phyloP scores from a whole-genome alignment of 345 rosid species.

The Tarenaya hassleriana region DNA sequence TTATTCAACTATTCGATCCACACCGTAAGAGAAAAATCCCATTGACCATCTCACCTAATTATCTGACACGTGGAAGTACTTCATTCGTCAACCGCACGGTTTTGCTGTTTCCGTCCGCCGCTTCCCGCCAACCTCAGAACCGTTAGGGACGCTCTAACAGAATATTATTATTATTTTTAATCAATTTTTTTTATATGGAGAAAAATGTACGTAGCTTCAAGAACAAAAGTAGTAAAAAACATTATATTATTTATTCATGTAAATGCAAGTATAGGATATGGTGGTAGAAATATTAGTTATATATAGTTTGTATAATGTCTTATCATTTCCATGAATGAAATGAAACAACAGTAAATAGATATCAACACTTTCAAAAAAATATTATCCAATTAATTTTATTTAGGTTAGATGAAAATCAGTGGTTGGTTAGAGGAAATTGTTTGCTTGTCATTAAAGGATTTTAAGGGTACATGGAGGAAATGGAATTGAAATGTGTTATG shows the following conservation, averaged over 20 bases:
- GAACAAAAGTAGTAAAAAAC: slow-evolving; percentile 20
- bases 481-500: slow-evolving; percentile 10
- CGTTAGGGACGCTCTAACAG: slow-evolving; percentile 28
- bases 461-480: slow-evolving; percentile 22
- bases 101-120: slow-evolving; percentile 19
- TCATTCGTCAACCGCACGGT: slow-evolving; percentile 12
- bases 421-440: slow-evolving; percentile 27
- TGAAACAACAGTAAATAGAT: too few relatives aligned
- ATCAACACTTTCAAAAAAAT: neutral
- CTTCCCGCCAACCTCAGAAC: slow-evolving; percentile 35
- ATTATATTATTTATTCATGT: too few relatives aligned
- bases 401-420: slow-evolving; percentile 10
- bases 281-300: too few relatives aligned
- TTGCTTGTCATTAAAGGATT: slow-evolving; percentile 44
- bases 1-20: neutral
- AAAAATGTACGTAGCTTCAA: slow-evolving; percentile 23
- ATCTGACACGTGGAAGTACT: neutral
- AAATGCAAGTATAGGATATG: too few relatives aligned
- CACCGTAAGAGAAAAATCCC: neutral
- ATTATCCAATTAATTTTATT: neutral
- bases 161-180: neutral
- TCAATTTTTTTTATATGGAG: neutral
- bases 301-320: too few relatives aligned
- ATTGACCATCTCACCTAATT: neutral
- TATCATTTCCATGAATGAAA: too few relatives aligned